A percentile compares a stretch with the other conserved stretches of the same genome.
phyloP scores from a whole-genome alignment of 2,329 filamentous ascomycete species.

The Ophiosphaerella narmari region DNA sequence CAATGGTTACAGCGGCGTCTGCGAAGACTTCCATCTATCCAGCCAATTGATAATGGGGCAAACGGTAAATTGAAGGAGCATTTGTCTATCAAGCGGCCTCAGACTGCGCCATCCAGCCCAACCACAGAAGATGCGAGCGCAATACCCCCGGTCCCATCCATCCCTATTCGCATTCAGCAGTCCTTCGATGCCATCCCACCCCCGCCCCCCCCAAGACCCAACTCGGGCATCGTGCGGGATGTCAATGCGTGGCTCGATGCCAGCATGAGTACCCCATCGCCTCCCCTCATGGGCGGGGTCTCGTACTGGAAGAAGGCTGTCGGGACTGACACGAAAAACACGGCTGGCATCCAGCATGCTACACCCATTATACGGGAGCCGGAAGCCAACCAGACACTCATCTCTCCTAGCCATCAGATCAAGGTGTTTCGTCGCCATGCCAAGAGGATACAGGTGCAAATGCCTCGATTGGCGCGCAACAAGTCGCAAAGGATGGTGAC shows the following conservation, averaged over 20 bases:
- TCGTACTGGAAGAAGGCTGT: slow-evolving; percentile 38
- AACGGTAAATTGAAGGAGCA: slow-evolving; percentile 5
- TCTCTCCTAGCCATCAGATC: slow-evolving; percentile 24
- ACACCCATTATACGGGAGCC: slow-evolving; percentile 27
- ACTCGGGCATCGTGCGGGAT: slow-evolving; percentile 31
- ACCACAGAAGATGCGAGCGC: neutral
- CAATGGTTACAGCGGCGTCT: slow-evolving; percentile 35
- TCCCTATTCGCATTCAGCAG: slow-evolving; percentile 12
- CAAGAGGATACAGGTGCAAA: slow-evolving; percentile 35
- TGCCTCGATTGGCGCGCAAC: slow-evolving; percentile 31
- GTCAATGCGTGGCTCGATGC: slow-evolving; percentile 42
- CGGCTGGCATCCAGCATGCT: slow-evolving; percentile 30
- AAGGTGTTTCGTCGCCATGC: slow-evolving; percentile 32
- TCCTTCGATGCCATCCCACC: slow-evolving; percentile 12
- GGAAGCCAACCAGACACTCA: slow-evolving; percentile 12
- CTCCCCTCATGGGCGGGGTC: slow-evolving; percentile 40
- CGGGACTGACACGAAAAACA: slow-evolving; percentile 6
- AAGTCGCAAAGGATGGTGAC: slow-evolving; percentile 15
- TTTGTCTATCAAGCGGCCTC: slow-evolving; percentile 22
- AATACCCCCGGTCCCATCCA: slow-evolving; percentile 4
- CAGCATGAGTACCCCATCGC: slow-evolving; percentile 28
- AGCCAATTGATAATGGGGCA: slow-evolving; percentile 6
- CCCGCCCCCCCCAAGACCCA: slow-evolving; percentile 30
- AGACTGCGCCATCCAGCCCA: slow-evolving; percentile 29
- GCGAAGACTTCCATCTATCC: slow-evolving; percentile 22